These are phyloP conservation scores for Paracorniculantispora psalliotae DNA, from an alignment of 2,329 filamentous ascomycete genomes.

Conservation along the genomic window DNA sequence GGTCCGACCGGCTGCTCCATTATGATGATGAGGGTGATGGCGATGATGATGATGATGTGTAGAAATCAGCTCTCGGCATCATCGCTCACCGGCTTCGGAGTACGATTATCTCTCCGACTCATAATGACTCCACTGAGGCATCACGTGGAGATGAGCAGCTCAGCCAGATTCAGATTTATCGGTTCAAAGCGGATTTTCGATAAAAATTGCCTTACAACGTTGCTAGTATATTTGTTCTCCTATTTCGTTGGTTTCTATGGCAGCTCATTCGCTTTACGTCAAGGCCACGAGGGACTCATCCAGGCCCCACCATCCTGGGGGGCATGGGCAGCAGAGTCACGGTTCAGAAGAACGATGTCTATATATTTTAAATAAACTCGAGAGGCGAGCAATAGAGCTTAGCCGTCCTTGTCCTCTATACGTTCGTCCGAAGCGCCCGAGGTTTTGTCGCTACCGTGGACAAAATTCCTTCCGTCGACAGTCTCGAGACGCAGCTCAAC, in stretches of 20 bases:
- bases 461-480: not conserved
- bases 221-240: too few relatives aligned
- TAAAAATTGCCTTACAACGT: too few relatives aligned
- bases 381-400: too few relatives aligned
- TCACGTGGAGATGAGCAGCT: not conserved
- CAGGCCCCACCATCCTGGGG: too few relatives aligned
- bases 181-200: too few relatives aligned
- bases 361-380: not conserved
- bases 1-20: conserved; percentile 7
- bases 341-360: not conserved
- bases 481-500: not conserved
- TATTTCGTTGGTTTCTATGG: too few relatives aligned
- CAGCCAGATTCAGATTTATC: too few relatives aligned
- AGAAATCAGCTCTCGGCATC: not conserved
- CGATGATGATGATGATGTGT: too few relatives aligned
- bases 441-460: not conserved
- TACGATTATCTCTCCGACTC: not conserved
- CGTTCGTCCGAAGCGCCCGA: not conserved
- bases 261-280: too few relatives aligned
- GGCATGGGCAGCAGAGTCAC: not conserved
- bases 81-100: not conserved
- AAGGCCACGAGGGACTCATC: too few relatives aligned
- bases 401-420: not conserved
- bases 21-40: not conserved
- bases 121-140: conserved; percentile 5